phyloP scores from a whole-genome alignment of 805 yeast species.

The Henningerozyma blattae region DNA sequence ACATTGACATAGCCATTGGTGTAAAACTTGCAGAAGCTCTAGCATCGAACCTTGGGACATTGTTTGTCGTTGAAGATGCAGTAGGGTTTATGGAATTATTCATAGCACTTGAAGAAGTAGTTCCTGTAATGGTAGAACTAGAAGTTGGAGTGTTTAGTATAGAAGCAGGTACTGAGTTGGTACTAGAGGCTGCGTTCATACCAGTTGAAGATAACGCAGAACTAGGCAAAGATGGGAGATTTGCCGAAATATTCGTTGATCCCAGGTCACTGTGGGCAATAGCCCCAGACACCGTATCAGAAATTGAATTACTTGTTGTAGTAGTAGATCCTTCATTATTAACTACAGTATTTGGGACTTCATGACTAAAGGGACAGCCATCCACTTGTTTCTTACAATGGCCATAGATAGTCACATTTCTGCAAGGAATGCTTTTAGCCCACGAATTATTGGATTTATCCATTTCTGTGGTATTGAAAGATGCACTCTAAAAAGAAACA shows the following conservation, averaged over 20 bases:
- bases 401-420: constrained; percentile 77
- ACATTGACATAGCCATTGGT: constrained; percentile 25
- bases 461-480: no score
- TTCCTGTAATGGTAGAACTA: no score
- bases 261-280: no score
- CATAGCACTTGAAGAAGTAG: not conserved
- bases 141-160: no score
- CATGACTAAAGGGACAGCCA: constrained; percentile 77
- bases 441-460: constrained; percentile 27
- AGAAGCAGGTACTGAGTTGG: no score
- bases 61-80: constrained; percentile 6
- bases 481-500: no score
- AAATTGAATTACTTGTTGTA: not conserved
- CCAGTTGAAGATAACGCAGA: no score
- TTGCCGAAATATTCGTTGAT: no score
- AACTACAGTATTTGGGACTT: no score
- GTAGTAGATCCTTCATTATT: not conserved
- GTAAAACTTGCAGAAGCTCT: constrained; percentile 44
- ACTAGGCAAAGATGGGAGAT: no score
- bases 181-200: no score
- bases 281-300: no score
- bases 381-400: constrained; percentile 79
- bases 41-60: constrained; percentile 34
- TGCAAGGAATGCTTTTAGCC: constrained; percentile 71
- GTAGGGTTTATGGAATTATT: not conserved